Evolutionary conservation across 257 asterid species (phyloP).

Genomic region (Plantago elongata): DNA sequence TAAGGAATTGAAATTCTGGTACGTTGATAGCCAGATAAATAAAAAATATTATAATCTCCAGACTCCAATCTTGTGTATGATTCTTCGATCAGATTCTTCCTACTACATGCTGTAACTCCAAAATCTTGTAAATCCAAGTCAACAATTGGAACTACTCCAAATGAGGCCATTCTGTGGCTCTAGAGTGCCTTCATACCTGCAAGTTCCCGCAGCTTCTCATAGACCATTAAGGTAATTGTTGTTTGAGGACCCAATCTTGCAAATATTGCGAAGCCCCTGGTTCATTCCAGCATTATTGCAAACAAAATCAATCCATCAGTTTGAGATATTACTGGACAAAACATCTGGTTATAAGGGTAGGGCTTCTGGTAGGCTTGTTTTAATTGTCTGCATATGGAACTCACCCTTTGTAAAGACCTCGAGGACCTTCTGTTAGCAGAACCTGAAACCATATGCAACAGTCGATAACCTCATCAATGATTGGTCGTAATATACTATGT

Average conservation of each 20-base stretch:
- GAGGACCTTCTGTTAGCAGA: slow-evolving; percentile 76
- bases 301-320: slow-evolving; percentile 1
- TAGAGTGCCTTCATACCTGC: slow-evolving; percentile 81
- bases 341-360: slow-evolving; percentile 1
- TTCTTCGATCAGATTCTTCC: slow-evolving; percentile 6
- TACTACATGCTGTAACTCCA: slow-evolving; percentile 11
- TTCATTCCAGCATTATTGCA: neutral
- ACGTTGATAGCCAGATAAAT: neutral
- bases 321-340: slow-evolving; percentile 10
- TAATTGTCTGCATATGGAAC: slow-evolving; percentile 12
- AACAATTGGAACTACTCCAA: neutral
- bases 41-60: neutral
- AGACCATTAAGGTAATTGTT: slow-evolving; percentile 75
- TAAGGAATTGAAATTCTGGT: slow-evolving; percentile 1
- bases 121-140: neutral
- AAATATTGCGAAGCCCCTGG: slow-evolving; percentile 79
- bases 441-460: slow-evolving; percentile 49
- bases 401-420: slow-evolving; percentile 98
- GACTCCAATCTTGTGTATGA: neutral
- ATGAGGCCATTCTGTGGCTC: neutral
- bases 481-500: no score
- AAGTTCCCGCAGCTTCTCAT: slow-evolving; percentile 77
- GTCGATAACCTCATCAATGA: neutral
- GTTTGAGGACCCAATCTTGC: slow-evolving; percentile 97
- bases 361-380: neutral